Conservation (phyloP, 345 rosid genomes). For the Citrus trifoliata region DNA sequence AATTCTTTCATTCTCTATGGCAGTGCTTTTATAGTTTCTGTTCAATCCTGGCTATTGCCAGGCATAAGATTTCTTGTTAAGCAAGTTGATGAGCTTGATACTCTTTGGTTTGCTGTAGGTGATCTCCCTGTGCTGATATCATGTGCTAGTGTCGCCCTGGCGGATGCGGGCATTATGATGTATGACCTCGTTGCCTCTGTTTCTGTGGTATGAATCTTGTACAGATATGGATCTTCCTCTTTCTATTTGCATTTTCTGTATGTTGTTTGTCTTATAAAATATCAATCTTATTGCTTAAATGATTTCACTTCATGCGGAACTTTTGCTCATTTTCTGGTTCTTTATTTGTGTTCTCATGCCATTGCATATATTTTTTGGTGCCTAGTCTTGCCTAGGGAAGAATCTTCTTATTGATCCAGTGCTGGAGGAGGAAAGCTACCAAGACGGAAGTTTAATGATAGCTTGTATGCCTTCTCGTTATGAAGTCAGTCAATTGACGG, state of each 20-base stretch:
- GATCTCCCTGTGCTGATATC: conserved; percentile 88
- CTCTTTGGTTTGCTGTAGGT: conserved; percentile 41
- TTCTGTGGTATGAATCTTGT: conserved; percentile 64
- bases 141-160: conserved; percentile 96
- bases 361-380: conserved; percentile 14
- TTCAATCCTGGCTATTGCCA: background rate
- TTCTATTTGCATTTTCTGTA: background rate
- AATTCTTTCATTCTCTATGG: background rate
- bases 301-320: background rate
- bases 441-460: conserved; percentile 83
- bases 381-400: conserved; percentile 72
- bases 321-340: background rate
- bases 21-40: background rate
- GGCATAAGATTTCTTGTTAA: background rate
- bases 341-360: background rate
- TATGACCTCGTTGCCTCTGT: conserved; percentile 89
- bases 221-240: background rate
- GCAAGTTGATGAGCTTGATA: conserved; percentile 1
- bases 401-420: conserved; percentile 80
- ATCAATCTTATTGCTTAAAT: conserved; percentile 3
- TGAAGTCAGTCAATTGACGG: conserved; percentile 79
- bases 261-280: background rate
- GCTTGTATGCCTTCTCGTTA: conserved; percentile 87
- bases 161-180: conserved; percentile 97
- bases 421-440: conserved; percentile 79